Evolutionary conservation across 306 rosid species (phyloP).

Genomic region (Ammopiptanthus mongolicus): DNA sequence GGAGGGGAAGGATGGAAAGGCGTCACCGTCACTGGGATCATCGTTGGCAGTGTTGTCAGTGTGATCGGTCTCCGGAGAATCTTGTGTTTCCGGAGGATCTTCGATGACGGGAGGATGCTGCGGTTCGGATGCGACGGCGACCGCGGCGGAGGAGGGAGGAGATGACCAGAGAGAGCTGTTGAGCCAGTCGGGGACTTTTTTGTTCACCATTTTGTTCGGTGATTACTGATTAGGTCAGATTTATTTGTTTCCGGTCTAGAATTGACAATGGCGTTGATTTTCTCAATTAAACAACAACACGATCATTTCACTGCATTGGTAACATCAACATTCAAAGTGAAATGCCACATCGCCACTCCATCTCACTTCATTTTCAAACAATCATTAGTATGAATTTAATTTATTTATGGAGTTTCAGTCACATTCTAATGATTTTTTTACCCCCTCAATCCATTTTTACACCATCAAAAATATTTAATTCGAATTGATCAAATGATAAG

Average conservation of each 20-base stretch:
- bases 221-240: background rate
- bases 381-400: no score
- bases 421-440: no score
- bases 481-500: no score
- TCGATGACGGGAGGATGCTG: slow-evolving; percentile 33
- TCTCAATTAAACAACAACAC: background rate
- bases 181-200: slow-evolving; percentile 96
- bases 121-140: slow-evolving; percentile 39
- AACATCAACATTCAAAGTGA: background rate
- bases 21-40: background rate
- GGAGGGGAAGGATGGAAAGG: slow-evolving; percentile 34
- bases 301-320: background rate
- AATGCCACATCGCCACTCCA: no score
- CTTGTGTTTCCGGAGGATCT: slow-evolving; percentile 35
- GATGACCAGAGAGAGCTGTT: slow-evolving; percentile 93
- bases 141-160: slow-evolving; percentile 34
- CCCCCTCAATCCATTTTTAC: no score
- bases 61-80: slow-evolving; percentile 22
- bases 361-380: no score
- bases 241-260: background rate
- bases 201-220: slow-evolving; percentile 55
- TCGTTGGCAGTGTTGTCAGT: background rate
- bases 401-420: no score
- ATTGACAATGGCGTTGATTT: no score
- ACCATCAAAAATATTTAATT: no score